Base-by-base conservation (phyloP, 1,284 basidiomycete genomes). In the Vanrija humicola region DNA sequence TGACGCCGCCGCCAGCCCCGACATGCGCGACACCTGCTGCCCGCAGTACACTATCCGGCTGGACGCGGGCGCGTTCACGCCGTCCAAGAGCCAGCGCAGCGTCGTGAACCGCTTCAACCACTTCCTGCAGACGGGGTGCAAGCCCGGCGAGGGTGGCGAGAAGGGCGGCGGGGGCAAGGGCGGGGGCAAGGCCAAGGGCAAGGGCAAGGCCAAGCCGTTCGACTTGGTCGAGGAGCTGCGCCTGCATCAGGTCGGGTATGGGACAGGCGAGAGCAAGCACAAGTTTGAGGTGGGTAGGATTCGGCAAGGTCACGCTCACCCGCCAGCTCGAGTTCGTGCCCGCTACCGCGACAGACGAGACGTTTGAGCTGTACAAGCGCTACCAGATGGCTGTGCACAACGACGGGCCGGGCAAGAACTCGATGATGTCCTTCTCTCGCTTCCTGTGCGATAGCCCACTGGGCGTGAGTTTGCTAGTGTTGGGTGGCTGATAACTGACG, bases 21-120 rank as follows among this genome's bases (percentile, higher is more conserved):
- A 94, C 72, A 80, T 93, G 76, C 82, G 79, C 60, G 75, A 78
- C 8, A 88, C 90, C 5, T 97, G 94, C 71, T 97, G 94, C 71
- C 90, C 92, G 0, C 89, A 91, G 62, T 95, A 94, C 70, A 90
- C 92, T 0, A 96, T 96, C 73, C 87, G 84, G 83, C 80, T 95
- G n/a, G 87, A 90, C 68, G 83, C 83, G 0, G 62, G 79, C 0
- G 70, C 70, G n/a, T 94, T 93, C 77, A 83, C 83, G 61, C 82
- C 87, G 0, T 85, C 86, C 14, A 87, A 86, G 69, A 87, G 86
- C 63, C 89, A 94, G 64, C 80, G 90, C 46, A 87, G 93, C 67
- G 76, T 90, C 9, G 53, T 77, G 10, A 73, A 67, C 52, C 87
- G 88, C 21, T 95, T 89, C 84, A 92, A 89, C 72, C 64, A 68